A percentile compares a stretch with the other conserved stretches of the same genome.
phyloP scores from a whole-genome alignment of 2,329 filamentous ascomycete genomes.

The Nigrospora sphaerica region DNA sequence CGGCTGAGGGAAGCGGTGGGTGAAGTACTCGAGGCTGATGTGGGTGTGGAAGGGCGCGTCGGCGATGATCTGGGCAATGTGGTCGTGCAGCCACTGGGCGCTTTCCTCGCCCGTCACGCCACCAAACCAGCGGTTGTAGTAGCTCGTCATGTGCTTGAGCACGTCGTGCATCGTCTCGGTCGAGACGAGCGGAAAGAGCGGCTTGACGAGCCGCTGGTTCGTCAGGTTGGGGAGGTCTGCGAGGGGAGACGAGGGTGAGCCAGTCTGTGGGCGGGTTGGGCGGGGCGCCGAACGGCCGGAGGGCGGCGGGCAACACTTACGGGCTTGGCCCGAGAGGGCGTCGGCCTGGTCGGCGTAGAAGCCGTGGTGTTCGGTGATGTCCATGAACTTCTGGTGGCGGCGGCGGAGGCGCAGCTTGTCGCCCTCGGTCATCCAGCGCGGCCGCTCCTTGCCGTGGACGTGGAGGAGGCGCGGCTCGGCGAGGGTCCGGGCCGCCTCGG shows the following conservation, averaged over 20 bases:
- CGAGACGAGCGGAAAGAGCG: slow-evolving; percentile 50
- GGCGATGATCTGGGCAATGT: slow-evolving; percentile 25
- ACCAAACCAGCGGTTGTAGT: slow-evolving; percentile 53
- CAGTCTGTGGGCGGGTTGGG: background rate
- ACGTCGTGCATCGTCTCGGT: slow-evolving; percentile 59
- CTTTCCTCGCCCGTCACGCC: slow-evolving; percentile 23
- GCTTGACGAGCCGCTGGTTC: slow-evolving; percentile 47
- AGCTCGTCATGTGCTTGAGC: slow-evolving; percentile 53
- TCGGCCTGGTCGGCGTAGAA: slow-evolving; percentile 25
- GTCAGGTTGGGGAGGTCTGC: slow-evolving; percentile 25
- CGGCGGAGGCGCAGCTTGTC: slow-evolving; percentile 64
- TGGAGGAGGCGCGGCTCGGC: slow-evolving; percentile 51
- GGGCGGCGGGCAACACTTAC: slow-evolving; percentile 10
- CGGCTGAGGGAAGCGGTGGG: slow-evolving; percentile 62
- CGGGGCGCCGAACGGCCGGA: background rate
- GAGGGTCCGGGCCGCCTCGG: slow-evolving; percentile 9
- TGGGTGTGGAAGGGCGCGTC: slow-evolving; percentile 25
- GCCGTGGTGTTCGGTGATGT: slow-evolving; percentile 59
- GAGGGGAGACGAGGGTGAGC: no score
- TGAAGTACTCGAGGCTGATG: slow-evolving; percentile 43
- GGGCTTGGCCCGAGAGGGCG: slow-evolving; percentile 18
- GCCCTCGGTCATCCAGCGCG: slow-evolving; percentile 57
- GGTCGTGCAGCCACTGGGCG: slow-evolving; percentile 26
- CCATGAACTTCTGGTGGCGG: slow-evolving; percentile 64
- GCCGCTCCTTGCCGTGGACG: slow-evolving; percentile 49